A percentile compares a stretch with the other conserved stretches of the same genome.
These are phyloP conservation scores for Oryza coarctata DNA, from an alignment of 176 grass and related monocot genomes.

Conservation along the genomic window DNA sequence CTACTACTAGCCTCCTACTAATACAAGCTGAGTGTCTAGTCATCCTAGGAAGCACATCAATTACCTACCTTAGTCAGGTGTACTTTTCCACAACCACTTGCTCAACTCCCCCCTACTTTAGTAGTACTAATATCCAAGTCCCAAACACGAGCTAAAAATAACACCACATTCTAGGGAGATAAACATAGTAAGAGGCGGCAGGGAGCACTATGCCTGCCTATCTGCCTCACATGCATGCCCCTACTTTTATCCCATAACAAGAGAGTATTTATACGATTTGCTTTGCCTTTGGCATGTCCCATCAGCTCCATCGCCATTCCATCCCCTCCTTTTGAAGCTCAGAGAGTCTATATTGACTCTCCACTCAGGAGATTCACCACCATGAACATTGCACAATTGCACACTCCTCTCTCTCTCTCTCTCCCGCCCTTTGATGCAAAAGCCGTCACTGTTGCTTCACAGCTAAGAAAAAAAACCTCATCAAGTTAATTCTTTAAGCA, in stretches of 20 bases:
- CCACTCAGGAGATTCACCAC: constrained; percentile 63
- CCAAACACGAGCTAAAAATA: neutral
- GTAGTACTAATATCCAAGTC: constrained; percentile 8
- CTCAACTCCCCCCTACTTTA: neutral
- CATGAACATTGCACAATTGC: neutral
- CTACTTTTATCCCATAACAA: constrained; percentile 29
- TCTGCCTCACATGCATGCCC: neutral
- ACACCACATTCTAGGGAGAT: neutral
- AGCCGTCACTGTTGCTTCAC: constrained; percentile 49
- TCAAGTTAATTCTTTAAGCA: constrained; percentile 12
- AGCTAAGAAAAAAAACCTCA: constrained; percentile 35
- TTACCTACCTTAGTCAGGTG: constrained; percentile 27
- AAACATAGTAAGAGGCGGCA: constrained; percentile 8
- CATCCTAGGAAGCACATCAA: constrained; percentile 34
- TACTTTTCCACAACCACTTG: neutral
- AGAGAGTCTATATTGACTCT: constrained; percentile 41
- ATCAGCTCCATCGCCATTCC: constrained; percentile 37
- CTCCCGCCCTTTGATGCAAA: constrained; percentile 19
- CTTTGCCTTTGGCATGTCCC: constrained; percentile 37
- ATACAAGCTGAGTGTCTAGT: constrained; percentile 32
- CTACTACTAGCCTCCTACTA: neutral
- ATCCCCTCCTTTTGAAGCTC: constrained; percentile 13
- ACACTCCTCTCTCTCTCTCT: neutral
- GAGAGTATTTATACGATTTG: constrained; percentile 37
- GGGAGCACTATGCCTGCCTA: constrained; percentile 4